Conservation (phyloP, 2,329 filamentous ascomycete genomes). For the Alternaria longipes region DNA sequence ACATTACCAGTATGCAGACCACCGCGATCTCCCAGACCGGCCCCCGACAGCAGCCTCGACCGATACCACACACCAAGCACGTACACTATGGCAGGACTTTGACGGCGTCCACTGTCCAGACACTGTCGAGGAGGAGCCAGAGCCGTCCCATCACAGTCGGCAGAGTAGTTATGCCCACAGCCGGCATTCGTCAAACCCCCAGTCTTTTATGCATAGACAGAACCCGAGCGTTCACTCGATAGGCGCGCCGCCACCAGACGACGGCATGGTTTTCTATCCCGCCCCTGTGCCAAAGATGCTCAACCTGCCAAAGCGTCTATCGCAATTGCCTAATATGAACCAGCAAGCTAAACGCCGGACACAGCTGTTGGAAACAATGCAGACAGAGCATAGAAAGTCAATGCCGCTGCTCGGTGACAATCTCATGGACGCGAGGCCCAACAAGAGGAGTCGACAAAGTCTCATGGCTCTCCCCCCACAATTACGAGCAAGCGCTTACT, state of each 20-base stretch:
- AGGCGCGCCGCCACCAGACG: constrained; percentile 66
- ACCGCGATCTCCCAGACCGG: constrained; percentile 52
- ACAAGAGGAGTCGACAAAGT: constrained; percentile 50
- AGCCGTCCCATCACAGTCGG: constrained; percentile 32
- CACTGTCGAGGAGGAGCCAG: constrained; percentile 43
- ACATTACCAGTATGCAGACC: constrained; percentile 21
- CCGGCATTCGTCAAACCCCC: constrained; percentile 32
- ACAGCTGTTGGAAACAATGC: constrained; percentile 73
- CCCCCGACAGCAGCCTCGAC: constrained; percentile 64
- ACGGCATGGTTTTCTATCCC: constrained; percentile 93
- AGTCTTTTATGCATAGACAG: constrained; percentile 58
- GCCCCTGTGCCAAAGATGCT: constrained; percentile 93
- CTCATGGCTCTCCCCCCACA: constrained; percentile 76
- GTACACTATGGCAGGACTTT: constrained; percentile 78
- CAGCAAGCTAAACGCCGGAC: constrained; percentile 76
- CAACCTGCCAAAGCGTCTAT: constrained; percentile 88
- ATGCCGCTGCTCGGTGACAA: constrained; percentile 41
- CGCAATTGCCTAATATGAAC: constrained; percentile 71
- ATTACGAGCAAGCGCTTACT: constrained; percentile 89
- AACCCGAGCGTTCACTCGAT: constrained; percentile 30
- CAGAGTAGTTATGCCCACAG: constrained; percentile 19
- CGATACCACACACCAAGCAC: constrained; percentile 71
- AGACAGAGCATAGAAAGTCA: constrained; percentile 63
- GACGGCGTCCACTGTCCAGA: constrained; percentile 80
- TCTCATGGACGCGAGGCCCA: constrained; percentile 19